Conservation (phyloP, 2,329 filamentous ascomycete species). For the Eutypa lata region DNA sequence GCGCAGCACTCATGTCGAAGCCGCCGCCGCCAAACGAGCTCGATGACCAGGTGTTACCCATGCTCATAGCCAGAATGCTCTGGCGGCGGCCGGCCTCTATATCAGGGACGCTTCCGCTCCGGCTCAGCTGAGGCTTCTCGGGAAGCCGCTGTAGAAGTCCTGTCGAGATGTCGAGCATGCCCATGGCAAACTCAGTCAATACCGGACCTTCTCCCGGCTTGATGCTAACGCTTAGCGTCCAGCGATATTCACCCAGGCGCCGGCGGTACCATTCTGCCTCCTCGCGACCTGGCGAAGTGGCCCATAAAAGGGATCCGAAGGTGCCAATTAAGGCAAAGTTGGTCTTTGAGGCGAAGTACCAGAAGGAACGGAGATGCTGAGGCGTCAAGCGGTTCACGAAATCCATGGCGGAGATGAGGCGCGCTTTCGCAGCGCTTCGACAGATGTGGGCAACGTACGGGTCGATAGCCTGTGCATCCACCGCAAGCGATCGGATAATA, state of each 20-base stretch:
- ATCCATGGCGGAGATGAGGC: constrained; percentile 93
- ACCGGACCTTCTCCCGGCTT: constrained; percentile 62
- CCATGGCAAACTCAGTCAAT: constrained; percentile 69
- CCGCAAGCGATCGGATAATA: constrained; percentile 76
- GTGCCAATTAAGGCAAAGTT: constrained; percentile 95
- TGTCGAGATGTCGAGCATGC: constrained; percentile 71
- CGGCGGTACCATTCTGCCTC: constrained; percentile 91
- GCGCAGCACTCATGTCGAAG: constrained; percentile 45
- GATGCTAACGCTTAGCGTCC: constrained; percentile 85
- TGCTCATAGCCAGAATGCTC: constrained; percentile 35
- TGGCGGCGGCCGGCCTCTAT: constrained; percentile 37
- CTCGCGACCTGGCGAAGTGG: constrained; percentile 80
- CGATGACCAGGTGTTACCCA: constrained; percentile 20
- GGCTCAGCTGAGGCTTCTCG: constrained; percentile 65
- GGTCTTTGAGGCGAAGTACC: constrained; percentile 83
- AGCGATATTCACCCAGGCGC: constrained; percentile 83
- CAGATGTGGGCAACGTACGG: constrained; percentile 88
- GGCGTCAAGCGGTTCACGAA: constrained; percentile 91
- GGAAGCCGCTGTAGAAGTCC: constrained; percentile 67
- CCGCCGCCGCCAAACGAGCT: constrained; percentile 39
- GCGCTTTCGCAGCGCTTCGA: constrained; percentile 88
- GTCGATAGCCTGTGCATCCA: constrained; percentile 51
- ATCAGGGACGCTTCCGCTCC: constrained; percentile 48
- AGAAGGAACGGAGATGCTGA: constrained; percentile 83
- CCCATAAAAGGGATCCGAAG: constrained; percentile 86